Conservation (phyloP, 768 basidiomycete genomes). For the Tubosaeta sp. region DNA sequence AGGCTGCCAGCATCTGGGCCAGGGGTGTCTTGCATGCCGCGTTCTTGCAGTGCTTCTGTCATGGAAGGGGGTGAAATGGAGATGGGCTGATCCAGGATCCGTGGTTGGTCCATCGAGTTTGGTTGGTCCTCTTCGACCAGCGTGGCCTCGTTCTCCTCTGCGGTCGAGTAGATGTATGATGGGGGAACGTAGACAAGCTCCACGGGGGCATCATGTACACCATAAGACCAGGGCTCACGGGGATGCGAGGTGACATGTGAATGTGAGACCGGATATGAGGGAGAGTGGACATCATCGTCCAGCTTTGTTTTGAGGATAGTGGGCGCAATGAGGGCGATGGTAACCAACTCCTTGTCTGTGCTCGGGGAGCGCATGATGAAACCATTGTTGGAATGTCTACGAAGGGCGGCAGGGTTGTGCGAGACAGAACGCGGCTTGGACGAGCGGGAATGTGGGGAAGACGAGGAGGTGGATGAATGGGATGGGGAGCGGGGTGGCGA, state of each 20-base stretch:
- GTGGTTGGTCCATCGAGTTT: slow-evolving; percentile 17
- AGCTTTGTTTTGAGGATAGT: slow-evolving; percentile 83
- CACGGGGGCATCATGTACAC: slow-evolving; percentile 47
- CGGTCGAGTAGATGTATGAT: slow-evolving; percentile 25
- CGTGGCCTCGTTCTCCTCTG: slow-evolving; percentile 16
- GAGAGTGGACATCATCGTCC: slow-evolving; percentile 40
- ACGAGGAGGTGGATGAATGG: slow-evolving; percentile 31
- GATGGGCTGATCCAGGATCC: slow-evolving; percentile 11
- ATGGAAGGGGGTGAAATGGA: slow-evolving; percentile 4
- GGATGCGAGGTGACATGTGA: slow-evolving; percentile 9
- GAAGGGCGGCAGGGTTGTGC: slow-evolving; percentile 4
- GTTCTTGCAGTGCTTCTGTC: slow-evolving; percentile 2
- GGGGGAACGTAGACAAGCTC: slow-evolving; percentile 71
- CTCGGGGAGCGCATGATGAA: slow-evolving; percentile 34
- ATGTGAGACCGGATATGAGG: slow-evolving; percentile 11
- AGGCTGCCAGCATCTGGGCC: slow-evolving; percentile 9
- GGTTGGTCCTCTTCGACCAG: slow-evolving; percentile 16
- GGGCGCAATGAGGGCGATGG: slow-evolving; percentile 70
- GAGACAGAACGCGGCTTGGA: slow-evolving; percentile 27
- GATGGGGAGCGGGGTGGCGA: slow-evolving; percentile 33
- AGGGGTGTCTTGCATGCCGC: slow-evolving; percentile 7
- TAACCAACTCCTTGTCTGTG: slow-evolving; percentile 51
- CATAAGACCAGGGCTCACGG: slow-evolving; percentile 10
- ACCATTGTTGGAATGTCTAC: slow-evolving; percentile 38
- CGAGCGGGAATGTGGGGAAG: slow-evolving; percentile 23